Evolutionary conservation across 2,329 filamentous ascomycete species (phyloP).

Genomic region (Drechslera avenae): DNA sequence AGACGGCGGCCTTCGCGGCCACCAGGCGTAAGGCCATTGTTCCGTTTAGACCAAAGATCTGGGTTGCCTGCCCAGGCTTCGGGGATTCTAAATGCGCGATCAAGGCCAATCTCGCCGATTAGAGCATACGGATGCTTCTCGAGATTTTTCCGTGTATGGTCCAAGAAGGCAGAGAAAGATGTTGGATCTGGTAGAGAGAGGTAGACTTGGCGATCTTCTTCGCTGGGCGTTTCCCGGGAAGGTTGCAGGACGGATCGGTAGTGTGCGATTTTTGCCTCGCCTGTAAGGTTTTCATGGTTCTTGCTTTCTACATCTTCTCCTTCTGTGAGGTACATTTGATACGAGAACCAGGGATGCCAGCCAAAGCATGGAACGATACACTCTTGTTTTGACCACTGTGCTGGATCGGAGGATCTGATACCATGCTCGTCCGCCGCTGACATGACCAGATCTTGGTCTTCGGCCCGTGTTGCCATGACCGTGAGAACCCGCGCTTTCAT

Average conservation of each 20-base stretch:
- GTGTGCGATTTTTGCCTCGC: conserved; percentile 60
- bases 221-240: conserved; percentile 31
- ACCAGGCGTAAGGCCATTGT: conserved; percentile 66
- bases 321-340: conserved; percentile 65
- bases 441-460: conserved; percentile 76
- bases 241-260: conserved; percentile 70
- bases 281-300: conserved; percentile 53
- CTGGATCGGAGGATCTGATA: conserved; percentile 44
- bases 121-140: conserved; percentile 66
- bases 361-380: conserved; percentile 75
- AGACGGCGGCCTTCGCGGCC: conserved; percentile 71
- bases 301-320: conserved; percentile 3
- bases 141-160: conserved; percentile 62
- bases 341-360: conserved; percentile 87
- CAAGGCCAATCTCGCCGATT: conserved; percentile 77
- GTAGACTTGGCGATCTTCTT: conserved; percentile 51
- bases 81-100: conserved; percentile 77
- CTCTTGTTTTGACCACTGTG: conserved; percentile 42
- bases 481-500: conserved; percentile 73
- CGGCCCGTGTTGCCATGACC: conserved; percentile 75
- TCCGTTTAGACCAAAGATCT: conserved; percentile 48
- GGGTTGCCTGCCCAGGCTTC: conserved; percentile 54
- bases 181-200: conserved; percentile 63
- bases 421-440: conserved; percentile 63
- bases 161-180: conserved; percentile 64